phyloP scores from a whole-genome alignment of 2,329 filamentous ascomycete species.

The Nothophaeocryptopus gaeumannii region DNA sequence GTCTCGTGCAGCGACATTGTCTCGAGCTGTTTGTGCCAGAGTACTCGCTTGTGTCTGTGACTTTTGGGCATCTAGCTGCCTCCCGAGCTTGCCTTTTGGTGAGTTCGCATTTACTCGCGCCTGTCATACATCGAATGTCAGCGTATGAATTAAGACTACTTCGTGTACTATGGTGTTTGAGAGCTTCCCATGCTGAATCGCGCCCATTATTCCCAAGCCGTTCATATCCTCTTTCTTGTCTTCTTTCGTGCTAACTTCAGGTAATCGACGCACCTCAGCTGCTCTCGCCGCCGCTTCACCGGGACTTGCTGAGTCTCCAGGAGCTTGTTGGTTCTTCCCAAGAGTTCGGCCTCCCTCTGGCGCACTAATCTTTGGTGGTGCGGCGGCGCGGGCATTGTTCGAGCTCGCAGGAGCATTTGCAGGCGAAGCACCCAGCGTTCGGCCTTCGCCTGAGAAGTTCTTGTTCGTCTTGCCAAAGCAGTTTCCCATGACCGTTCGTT shows the following conservation, averaged over 20 bases:
- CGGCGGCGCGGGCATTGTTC: conserved; percentile 38
- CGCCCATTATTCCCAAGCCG: too few relatives aligned
- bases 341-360: conserved; percentile 56
- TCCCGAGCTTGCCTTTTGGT: conserved; percentile 65
- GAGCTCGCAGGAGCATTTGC: conserved; percentile 42
- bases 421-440: conserved; percentile 62
- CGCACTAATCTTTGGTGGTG: conserved; percentile 50
- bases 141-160: not conserved
- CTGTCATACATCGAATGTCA: conserved; percentile 42
- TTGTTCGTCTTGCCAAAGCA: conserved; percentile 73
- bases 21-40: conserved; percentile 64
- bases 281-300: conserved; percentile 72
- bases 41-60: conserved; percentile 67
- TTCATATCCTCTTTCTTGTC: too few relatives aligned
- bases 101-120: conserved; percentile 62
- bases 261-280: conserved; percentile 66
- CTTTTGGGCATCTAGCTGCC: conserved; percentile 72
- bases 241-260: too few relatives aligned
- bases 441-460: conserved; percentile 69
- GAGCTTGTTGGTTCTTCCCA: conserved; percentile 46
- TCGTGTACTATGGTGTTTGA: too few relatives aligned
- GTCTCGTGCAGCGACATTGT: conserved; percentile 64
- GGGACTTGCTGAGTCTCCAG: conserved; percentile 53
- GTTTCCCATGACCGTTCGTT: conserved; percentile 66
- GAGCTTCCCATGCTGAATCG: too few relatives aligned